Evolutionary conservation across 1,139 yeast species (phyloP).

Genomic region (Yamadazyma blattariae): DNA sequence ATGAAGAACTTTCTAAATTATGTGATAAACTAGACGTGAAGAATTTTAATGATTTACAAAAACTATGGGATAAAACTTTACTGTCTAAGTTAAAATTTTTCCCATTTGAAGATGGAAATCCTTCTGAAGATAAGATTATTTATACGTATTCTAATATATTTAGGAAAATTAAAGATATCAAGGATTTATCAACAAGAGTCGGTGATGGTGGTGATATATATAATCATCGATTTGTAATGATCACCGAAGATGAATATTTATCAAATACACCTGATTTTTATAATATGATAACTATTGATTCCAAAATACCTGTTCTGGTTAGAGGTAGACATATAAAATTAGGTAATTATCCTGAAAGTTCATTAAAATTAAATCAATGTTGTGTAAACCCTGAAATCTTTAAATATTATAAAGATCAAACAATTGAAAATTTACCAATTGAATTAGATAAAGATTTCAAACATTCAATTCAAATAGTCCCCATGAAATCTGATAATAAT

Average conservation of each 20-base stretch:
- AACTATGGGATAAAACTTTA: background rate
- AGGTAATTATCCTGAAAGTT: background rate
- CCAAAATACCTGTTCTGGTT: slow-evolving; percentile 1
- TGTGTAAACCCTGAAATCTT: slow-evolving; percentile 1
- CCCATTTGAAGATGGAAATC: background rate
- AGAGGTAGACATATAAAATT: background rate
- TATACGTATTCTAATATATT: slow-evolving; percentile 1
- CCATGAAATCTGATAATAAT: background rate
- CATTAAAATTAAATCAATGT: background rate
- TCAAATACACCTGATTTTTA: slow-evolving; percentile 1
- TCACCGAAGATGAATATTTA: slow-evolving; percentile 4
- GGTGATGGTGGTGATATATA: too few relatives aligned
- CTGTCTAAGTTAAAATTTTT: too few relatives aligned
- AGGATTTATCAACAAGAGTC: too few relatives aligned
- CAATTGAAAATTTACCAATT: background rate
- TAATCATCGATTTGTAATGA: background rate
- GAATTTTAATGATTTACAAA: background rate
- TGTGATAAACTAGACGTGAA: background rate
- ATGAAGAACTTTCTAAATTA: background rate
- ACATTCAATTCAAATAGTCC: slow-evolving; percentile 3
- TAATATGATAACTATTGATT: slow-evolving; percentile 9
- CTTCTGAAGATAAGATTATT: background rate
- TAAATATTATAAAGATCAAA: slow-evolving; percentile 1
- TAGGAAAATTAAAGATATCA: background rate
- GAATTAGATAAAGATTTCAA: slow-evolving; percentile 1